Evolutionary conservation across 768 basidiomycete genomes (phyloP).

Genomic region (Krasilnikovozyma curviuscula): DNA sequence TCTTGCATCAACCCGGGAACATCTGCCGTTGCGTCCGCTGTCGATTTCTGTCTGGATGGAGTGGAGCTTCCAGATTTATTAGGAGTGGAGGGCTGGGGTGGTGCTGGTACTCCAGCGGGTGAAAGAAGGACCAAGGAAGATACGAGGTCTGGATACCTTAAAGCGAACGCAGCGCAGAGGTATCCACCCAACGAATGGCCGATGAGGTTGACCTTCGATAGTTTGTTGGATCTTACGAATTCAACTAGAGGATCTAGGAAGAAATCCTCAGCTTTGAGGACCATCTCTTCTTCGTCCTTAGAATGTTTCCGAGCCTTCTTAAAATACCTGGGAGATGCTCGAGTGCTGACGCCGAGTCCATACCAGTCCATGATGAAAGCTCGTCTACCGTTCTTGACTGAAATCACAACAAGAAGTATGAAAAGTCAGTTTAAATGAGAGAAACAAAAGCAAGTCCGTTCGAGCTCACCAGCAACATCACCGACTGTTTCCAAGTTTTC

Average conservation of each 20-base stretch:
- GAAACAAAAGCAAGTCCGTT: background rate
- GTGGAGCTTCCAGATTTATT: background rate
- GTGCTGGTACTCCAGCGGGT: constrained; percentile 2
- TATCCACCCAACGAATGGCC: constrained; percentile 7
- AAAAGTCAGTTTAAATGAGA: background rate
- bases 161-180: background rate
- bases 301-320: background rate
- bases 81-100: background rate
- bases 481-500: constrained; percentile 2
- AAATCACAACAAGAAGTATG: background rate
- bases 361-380: constrained; percentile 8
- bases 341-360: background rate
- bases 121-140: constrained; percentile 1
- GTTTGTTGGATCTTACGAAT: background rate
- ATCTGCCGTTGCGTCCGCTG: background rate
- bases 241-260: constrained; percentile 4
- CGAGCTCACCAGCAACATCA: background rate
- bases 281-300: background rate
- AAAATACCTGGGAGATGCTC: background rate
- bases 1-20: background rate
- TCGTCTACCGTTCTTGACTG: background rate
- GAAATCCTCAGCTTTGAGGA: constrained; percentile 6
- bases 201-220: background rate
- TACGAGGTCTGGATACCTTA: background rate
- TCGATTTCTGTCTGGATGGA: background rate